Base-by-base conservation (phyloP, 2,329 filamentous ascomycete genomes). In the Colletotrichum tabaci region DNA sequence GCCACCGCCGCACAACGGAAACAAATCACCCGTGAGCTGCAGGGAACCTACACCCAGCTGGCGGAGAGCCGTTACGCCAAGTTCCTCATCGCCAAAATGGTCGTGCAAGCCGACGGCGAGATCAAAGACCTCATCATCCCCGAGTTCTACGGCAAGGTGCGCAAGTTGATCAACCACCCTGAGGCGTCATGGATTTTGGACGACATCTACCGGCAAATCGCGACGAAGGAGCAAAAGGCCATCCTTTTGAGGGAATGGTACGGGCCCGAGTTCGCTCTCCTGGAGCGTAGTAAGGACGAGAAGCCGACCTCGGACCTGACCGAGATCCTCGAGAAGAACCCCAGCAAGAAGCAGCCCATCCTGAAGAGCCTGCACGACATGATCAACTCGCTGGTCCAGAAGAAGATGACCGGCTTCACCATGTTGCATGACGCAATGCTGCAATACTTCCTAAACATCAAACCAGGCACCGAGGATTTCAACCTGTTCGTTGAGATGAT, bases 391-490 rank as follows among this genome's bases (percentile, higher is more conserved):
- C 89, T 99, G 52, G 89, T 98, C 58, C 95, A 99, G 83, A 99
- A 99, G 89, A 96, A 96, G 84, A 92, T 96, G 84, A 97, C 94
- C 0, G 96, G 94, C 12, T 98, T 99, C 83, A 98, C 96, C 2
- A 97, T 99, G 89, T 89, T 99, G 23, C 97, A 99, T 82, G 96
- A 98, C 78, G 96, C 96, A 61, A 98, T 99, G 95, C 87, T 98
- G 71, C 96, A 99, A 80, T 99, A 98, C 83, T 98, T 96, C 83
- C 84, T 94, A 64, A 96, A 93, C 77, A 90, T 92, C 57, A 92
- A 93, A 74, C 86, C 89, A 5, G 95, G 93, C 4, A 94, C 91
- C 55, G 91, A 94, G 69, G 96, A 98, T 80, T 91, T 94, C 52
- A 93, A 87, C 42, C 95, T 97, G 77, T 98, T 98, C 79, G 84